phyloP scores from a whole-genome alignment of 441 rosid species.

The Croton setiger region DNA sequence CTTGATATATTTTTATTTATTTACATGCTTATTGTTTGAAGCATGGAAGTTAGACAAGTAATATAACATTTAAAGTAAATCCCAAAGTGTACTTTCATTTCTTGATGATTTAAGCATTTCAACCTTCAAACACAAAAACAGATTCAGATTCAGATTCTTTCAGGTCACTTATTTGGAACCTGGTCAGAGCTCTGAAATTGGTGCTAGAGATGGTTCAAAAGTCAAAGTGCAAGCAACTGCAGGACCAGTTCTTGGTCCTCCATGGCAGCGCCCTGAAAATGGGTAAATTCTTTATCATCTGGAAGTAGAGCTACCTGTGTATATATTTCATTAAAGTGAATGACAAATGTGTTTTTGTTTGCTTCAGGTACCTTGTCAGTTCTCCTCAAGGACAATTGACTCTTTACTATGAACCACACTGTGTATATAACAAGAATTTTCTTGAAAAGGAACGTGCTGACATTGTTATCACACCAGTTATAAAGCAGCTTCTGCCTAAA shows the following conservation, averaged over 20 bases:
- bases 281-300: slow-evolving; percentile 41
- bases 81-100: not conserved
- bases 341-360: slow-evolving; percentile 4
- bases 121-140: slow-evolving; percentile 17
- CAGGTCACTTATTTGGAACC: slow-evolving; percentile 86
- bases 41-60: not conserved
- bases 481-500: slow-evolving; percentile 85
- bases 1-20: not conserved
- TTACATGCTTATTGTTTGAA: not conserved
- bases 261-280: slow-evolving; percentile 96
- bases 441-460: slow-evolving; percentile 66
- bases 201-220: slow-evolving; percentile 42
- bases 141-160: slow-evolving; percentile 23
- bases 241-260: slow-evolving; percentile 94
- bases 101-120: not conserved
- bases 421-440: slow-evolving; percentile 54
- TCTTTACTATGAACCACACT: slow-evolving; percentile 89
- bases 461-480: slow-evolving; percentile 81
- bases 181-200: slow-evolving; percentile 53
- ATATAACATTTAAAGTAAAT: not conserved
- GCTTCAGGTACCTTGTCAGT: slow-evolving; percentile 55
- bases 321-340: not conserved
- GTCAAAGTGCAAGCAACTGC: slow-evolving; percentile 65
- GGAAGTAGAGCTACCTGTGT: not conserved
- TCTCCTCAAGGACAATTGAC: slow-evolving; percentile 54